Conservation (phyloP, 192 early-diverging fungal genomes). For the Coemansia sp. region DNA sequence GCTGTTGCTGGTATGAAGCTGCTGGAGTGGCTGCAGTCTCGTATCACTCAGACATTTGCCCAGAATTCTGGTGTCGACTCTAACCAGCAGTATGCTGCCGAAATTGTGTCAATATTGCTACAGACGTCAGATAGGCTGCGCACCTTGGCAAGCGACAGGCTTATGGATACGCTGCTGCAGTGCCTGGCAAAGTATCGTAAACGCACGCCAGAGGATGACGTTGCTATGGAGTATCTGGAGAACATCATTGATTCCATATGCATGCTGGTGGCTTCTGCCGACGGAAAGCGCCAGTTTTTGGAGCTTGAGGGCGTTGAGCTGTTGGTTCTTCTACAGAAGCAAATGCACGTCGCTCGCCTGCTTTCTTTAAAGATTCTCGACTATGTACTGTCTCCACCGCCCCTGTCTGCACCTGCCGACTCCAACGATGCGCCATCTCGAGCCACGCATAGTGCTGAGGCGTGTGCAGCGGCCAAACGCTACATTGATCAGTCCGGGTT, state of each 20-base stretch:
- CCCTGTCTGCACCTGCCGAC: background rate
- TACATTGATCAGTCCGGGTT: conserved; percentile 84
- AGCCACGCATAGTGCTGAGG: conserved; percentile 19
- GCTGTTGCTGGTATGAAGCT: conserved; percentile 66
- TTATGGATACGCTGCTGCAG: conserved; percentile 69
- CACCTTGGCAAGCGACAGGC: conserved; percentile 46
- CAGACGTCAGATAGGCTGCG: conserved; percentile 60
- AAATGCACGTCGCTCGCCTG: conserved; percentile 72
- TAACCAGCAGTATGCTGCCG: conserved; percentile 83
- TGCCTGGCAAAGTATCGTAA: conserved; percentile 63
- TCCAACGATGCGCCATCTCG: background rate
- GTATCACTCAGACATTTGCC: conserved; percentile 40
- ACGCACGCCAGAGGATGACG: conserved; percentile 73
- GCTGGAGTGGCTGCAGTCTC: conserved; percentile 70
- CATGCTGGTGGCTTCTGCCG: conserved; percentile 62
- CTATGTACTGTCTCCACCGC: conserved; percentile 62
- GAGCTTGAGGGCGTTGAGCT: conserved; percentile 87
- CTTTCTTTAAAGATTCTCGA: conserved; percentile 85
- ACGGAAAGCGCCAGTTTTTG: conserved; percentile 72
- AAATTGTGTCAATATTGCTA: conserved; percentile 81
- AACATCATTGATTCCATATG: conserved; percentile 86
- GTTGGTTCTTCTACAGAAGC: conserved; percentile 88
- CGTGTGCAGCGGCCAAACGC: conserved; percentile 56
- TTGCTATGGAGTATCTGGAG: conserved; percentile 90
- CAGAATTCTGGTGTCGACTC: conserved; percentile 55